phyloP scores from a whole-genome alignment of 768 basidiomycete species.

The Paxillus involutus region DNA sequence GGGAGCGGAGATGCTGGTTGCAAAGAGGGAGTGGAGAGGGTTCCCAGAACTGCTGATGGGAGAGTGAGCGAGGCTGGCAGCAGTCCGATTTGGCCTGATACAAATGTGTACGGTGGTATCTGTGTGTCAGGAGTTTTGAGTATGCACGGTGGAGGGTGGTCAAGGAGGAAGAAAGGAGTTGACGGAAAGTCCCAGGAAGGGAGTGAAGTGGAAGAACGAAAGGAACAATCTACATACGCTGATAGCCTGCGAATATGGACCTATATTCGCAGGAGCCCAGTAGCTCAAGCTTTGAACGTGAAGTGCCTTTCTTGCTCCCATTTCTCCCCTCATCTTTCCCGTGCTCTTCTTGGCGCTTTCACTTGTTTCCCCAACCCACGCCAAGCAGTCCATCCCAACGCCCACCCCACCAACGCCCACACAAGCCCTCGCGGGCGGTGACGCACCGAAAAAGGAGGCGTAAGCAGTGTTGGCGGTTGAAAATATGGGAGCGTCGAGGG shows the following conservation, averaged over 20 bases:
- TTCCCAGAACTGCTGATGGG: slow-evolving; percentile 50
- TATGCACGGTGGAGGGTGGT: background rate
- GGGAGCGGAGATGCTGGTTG: slow-evolving; percentile 54
- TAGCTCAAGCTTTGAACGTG: slow-evolving; percentile 97
- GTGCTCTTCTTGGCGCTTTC: slow-evolving; percentile 12
- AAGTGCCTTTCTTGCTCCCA: slow-evolving; percentile 57
- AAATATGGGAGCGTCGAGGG: slow-evolving; percentile 70
- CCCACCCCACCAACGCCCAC: slow-evolving; percentile 69
- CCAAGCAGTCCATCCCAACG: slow-evolving; percentile 78
- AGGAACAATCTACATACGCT: slow-evolving; percentile 46
- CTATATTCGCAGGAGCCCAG: slow-evolving; percentile 99
- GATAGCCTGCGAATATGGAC: slow-evolving; percentile 95
- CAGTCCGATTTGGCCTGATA: slow-evolving; percentile 95
- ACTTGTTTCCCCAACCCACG: slow-evolving; percentile 40
- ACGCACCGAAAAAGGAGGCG: slow-evolving; percentile 78
- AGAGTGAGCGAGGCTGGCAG: slow-evolving; percentile 72
- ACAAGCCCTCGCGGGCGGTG: slow-evolving; percentile 94
- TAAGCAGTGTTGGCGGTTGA: slow-evolving; percentile 76
- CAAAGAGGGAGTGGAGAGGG: slow-evolving; percentile 22
- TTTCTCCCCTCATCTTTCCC: slow-evolving; percentile 26
- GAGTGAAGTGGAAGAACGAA: background rate
- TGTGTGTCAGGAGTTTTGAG: slow-evolving; percentile 26
- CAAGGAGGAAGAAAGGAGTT: background rate
- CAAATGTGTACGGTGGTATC: slow-evolving; percentile 75
- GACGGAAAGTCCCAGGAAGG: background rate